Conservation (phyloP, 768 basidiomycete genomes). For the Lentinula detonsa region DNA sequence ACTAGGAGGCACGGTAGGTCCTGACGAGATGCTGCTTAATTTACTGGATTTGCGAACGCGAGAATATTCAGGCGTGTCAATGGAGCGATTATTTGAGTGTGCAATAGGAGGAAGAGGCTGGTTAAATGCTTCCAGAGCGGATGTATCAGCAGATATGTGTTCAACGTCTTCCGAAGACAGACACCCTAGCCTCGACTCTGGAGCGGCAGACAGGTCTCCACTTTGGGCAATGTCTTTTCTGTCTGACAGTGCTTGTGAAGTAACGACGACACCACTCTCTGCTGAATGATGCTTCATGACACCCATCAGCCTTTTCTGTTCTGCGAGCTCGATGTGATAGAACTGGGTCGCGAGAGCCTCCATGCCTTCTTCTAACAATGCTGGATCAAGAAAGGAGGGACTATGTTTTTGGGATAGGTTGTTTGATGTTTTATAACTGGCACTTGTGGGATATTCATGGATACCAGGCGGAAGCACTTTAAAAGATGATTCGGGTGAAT, state of each 20-base stretch:
- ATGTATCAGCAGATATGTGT: neutral
- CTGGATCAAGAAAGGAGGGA: constrained; percentile 15
- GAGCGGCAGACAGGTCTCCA: neutral
- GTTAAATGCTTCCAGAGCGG: neutral
- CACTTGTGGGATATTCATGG: neutral
- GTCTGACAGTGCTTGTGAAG: neutral
- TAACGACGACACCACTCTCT: constrained; percentile 33
- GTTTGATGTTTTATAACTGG: neutral
- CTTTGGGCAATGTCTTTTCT: neutral
- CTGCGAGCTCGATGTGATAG: constrained; percentile 86
- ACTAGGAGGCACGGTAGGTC: neutral
- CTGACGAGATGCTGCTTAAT: neutral
- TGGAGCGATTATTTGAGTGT: neutral
- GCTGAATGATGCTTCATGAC: constrained; percentile 88
- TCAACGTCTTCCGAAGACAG: neutral
- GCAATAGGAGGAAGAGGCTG: neutral
- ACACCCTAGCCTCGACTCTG: neutral
- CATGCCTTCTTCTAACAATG: constrained; percentile 57
- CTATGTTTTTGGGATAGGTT: neutral
- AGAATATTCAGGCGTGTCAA: neutral
- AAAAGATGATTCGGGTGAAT: neutral
- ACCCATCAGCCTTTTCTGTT: constrained; percentile 82
- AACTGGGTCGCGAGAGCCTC: constrained; percentile 89
- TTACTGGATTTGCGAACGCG: neutral
- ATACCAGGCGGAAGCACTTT: neutral